Conservation (phyloP, 257 asterid genomes). For the Fraxinus quadrangulata region DNA sequence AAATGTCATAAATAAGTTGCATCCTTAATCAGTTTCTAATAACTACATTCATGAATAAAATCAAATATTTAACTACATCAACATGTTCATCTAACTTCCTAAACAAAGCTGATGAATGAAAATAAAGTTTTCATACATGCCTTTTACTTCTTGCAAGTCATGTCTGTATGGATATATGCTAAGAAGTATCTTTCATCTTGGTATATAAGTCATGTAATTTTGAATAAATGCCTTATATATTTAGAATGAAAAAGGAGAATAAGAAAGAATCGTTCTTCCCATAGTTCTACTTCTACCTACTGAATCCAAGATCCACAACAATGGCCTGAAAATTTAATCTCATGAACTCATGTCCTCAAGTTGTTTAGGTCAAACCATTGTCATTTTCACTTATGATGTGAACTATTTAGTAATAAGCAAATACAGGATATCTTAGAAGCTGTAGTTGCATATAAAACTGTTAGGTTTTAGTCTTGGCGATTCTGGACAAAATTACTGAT, state of each 20-base stretch:
- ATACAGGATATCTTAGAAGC: neutral
- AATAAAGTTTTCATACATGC: neutral
- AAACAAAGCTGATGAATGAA: constrained; percentile 5
- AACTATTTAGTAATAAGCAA: neutral
- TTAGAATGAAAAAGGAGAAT: neutral
- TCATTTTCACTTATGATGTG: neutral
- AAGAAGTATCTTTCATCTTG: neutral
- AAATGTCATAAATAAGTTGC: neutral
- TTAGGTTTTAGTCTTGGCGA: too few relatives aligned
- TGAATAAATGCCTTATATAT: too few relatives aligned
- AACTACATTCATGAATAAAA: neutral
- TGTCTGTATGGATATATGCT: neutral
- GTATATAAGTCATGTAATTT: neutral
- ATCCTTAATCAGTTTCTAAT: neutral
- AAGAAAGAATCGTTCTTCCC: neutral
- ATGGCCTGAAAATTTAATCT: constrained; percentile 3
- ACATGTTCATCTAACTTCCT: neutral
- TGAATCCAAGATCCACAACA: constrained; percentile 6
- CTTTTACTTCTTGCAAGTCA: neutral
- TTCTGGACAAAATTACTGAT: too few relatives aligned
- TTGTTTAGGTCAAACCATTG: neutral
- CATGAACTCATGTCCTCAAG: neutral
- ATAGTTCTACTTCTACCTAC: constrained; percentile 6
- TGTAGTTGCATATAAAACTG: neutral
- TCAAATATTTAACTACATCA: neutral